These are phyloP conservation scores for Russula emetica DNA, from an alignment of 768 basidiomycete genomes.

Conservation along the genomic window DNA sequence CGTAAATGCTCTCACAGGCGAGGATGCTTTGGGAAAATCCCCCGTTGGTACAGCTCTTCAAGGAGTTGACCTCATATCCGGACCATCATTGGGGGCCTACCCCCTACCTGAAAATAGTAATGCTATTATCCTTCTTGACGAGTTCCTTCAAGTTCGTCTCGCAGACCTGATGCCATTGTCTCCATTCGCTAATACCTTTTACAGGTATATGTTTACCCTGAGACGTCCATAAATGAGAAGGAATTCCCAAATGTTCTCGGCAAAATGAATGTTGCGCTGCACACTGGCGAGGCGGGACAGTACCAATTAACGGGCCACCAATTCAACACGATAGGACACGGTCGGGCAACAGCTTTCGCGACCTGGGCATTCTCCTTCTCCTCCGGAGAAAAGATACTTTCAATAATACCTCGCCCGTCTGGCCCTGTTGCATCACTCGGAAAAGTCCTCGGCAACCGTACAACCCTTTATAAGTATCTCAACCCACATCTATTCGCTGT, in stretches of 20 bases:
- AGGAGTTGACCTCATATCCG: conserved; percentile 58
- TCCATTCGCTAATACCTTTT: neutral
- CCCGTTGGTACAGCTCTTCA: conserved; percentile 42
- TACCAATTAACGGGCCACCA: conserved; percentile 57
- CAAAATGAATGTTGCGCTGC: conserved; percentile 54
- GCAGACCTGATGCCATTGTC: conserved; percentile 1
- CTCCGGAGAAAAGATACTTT: conserved; percentile 52
- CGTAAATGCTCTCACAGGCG: conserved; percentile 74
- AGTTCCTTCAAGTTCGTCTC: conserved; percentile 61
- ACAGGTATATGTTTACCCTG: conserved; percentile 66
- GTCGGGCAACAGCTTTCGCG: conserved; percentile 49
- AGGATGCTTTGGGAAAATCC: conserved; percentile 42
- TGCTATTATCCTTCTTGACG: conserved; percentile 64
- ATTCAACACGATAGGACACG: conserved; percentile 40
- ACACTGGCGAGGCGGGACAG: conserved; percentile 40
- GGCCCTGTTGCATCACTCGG: conserved; percentile 73
- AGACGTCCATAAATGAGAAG: conserved; percentile 43
- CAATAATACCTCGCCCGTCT: conserved; percentile 45
- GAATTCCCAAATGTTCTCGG: conserved; percentile 45
- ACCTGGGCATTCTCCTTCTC: conserved; percentile 64
- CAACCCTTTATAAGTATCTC: conserved; percentile 91
- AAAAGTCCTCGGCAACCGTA: conserved; percentile 80
- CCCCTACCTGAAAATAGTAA: conserved; percentile 44
- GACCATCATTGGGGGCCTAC: conserved; percentile 56
- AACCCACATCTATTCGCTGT: conserved; percentile 75